phyloP scores from a whole-genome alignment of 2,329 filamentous ascomycete genomes.

The Incumbomyces lentus region DNA sequence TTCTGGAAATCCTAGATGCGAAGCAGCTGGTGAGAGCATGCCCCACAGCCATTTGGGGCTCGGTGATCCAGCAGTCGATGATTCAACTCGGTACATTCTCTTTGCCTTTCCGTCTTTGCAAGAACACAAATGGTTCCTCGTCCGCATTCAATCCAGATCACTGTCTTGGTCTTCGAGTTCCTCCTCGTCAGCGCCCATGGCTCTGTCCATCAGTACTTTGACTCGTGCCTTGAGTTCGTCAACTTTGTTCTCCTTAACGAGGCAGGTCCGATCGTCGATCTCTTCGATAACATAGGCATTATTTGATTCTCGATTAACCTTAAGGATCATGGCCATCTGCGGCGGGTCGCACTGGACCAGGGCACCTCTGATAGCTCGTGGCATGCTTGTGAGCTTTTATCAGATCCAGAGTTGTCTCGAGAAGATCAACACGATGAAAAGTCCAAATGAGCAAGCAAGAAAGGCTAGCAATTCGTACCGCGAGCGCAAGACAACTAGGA shows the following conservation, averaged over 20 bases:
- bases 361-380: constrained; percentile 20
- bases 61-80: too few relatives aligned
- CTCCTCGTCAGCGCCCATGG: constrained; percentile 21
- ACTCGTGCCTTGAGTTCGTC: constrained; percentile 22
- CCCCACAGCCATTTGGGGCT: too few relatives aligned
- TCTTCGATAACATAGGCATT: constrained; percentile 21
- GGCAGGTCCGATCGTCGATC: constrained; percentile 21
- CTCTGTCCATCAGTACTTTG: constrained; percentile 21
- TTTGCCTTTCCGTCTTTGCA: too few relatives aligned
- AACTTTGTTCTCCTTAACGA: constrained; percentile 22
- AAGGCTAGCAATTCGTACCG: too few relatives aligned
- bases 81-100: too few relatives aligned
- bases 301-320: constrained; percentile 20
- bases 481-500: too few relatives aligned
- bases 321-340: constrained; percentile 23
- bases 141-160: constrained; percentile 28
- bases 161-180: constrained; percentile 21
- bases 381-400: constrained; percentile 10
- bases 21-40: too few relatives aligned
- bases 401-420: too few relatives aligned
- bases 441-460: too few relatives aligned
- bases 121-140: background rate
- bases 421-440: too few relatives aligned
- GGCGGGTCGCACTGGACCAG: constrained; percentile 23
- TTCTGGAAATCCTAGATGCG: too few relatives aligned